Evolutionary conservation across 129 eudicot genomes (phyloP).

Genomic region (Chrysanthemum lavandulifolium): DNA sequence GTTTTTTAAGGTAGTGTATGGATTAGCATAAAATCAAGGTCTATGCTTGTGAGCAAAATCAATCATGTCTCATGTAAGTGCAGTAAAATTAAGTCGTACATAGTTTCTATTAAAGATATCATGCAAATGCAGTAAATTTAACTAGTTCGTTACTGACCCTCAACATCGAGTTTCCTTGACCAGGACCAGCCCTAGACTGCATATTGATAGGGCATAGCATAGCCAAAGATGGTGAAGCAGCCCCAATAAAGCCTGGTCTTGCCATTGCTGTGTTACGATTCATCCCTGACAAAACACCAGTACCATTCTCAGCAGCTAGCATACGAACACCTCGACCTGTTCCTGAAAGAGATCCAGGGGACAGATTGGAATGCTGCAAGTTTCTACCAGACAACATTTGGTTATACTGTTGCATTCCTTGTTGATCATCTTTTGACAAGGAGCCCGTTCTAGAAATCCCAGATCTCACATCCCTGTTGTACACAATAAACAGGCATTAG

Average conservation of each 20-base stretch:
- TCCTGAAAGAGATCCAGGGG: conserved; percentile 62
- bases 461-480: conserved; percentile 60
- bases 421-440: conserved; percentile 67
- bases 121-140: conserved; percentile 5
- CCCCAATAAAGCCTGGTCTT: conserved; percentile 66
- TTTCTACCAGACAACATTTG: conserved; percentile 55
- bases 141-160: conserved; percentile 43
- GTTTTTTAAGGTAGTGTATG: too few species aligned
- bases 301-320: conserved; percentile 51
- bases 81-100: background rate
- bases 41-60: too few species aligned
- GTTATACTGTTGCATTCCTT: conserved; percentile 62
- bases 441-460: conserved; percentile 55
- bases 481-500: background rate
- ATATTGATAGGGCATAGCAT: conserved; percentile 43
- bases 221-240: conserved; percentile 56
- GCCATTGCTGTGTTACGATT: conserved; percentile 51
- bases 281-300: conserved; percentile 42
- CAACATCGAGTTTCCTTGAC: conserved; percentile 61
- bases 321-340: conserved; percentile 54
- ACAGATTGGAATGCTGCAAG: conserved; percentile 15
- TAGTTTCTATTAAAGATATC: background rate
- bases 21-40: too few species aligned
- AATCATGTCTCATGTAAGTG: too few species aligned
- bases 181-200: conserved; percentile 39